A percentile compares a stretch with the other conserved stretches of the same genome.
Evolutionary conservation across 2,329 filamentous ascomycete species (phyloP).

Genomic region (Ophiostoma triangulosporum): DNA sequence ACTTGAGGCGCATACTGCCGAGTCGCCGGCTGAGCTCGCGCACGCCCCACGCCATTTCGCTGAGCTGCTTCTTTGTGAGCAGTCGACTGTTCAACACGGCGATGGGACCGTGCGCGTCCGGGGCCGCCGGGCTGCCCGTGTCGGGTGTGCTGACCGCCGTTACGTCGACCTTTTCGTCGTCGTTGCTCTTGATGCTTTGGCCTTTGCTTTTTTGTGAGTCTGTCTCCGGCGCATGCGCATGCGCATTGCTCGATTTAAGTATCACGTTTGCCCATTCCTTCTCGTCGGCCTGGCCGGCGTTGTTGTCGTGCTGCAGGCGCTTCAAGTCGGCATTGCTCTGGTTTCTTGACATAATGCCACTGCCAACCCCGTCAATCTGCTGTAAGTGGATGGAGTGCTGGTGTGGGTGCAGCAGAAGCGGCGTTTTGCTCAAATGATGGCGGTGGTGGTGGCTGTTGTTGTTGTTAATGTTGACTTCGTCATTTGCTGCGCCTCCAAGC

Average conservation of each 20-base stretch:
- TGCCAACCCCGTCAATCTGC: not conserved
- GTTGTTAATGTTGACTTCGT: conserved; percentile 7
- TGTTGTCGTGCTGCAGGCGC: not conserved
- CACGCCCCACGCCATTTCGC: conserved; percentile 94
- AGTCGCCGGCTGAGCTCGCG: conserved; percentile 78
- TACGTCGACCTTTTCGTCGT: not conserved
- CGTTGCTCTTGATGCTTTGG: not conserved
- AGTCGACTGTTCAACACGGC: conserved; percentile 48
- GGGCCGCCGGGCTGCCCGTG: conserved; percentile 20
- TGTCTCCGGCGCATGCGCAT: not conserved
- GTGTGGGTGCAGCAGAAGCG: not conserved
- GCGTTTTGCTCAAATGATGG: not conserved
- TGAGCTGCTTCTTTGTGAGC: conserved; percentile 85
- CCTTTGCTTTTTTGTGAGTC: not conserved
- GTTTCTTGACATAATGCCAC: not conserved
- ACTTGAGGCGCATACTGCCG: conserved; percentile 67
- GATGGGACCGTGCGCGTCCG: conserved; percentile 29
- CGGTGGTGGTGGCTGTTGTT: conserved; percentile 3
- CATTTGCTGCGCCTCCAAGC: conserved; percentile 18
- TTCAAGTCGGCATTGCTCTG: not conserved
- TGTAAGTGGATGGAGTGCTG: not conserved
- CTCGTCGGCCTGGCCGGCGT: conserved; percentile 43
- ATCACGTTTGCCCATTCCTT: conserved; percentile 39
- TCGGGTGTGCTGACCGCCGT: not conserved
- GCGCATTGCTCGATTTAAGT: conserved; percentile 17